phyloP scores from a whole-genome alignment of 257 asterid genomes.

The Plantago major region DNA sequence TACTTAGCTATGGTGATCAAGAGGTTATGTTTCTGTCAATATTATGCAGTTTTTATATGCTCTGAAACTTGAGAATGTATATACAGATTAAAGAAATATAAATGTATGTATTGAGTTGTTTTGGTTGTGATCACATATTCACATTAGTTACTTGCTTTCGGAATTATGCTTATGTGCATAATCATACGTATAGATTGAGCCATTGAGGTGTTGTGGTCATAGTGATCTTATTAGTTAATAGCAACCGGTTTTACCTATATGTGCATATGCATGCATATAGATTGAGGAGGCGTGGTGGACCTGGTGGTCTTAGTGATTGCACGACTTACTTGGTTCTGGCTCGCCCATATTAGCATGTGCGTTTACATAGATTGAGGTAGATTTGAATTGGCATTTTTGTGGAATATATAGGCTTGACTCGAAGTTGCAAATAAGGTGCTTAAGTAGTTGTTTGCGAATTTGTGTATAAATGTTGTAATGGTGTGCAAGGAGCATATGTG shows the following conservation, averaged over 20 bases:
- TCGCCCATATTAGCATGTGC: not conserved
- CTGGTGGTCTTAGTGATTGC: not conserved
- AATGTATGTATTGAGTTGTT: no score
- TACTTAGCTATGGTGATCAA: no score
- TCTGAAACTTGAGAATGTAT: not conserved
- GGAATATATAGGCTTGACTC: not conserved
- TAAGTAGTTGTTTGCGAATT: not conserved
- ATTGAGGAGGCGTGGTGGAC: not conserved
- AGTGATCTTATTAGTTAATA: not conserved
- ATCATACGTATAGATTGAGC: no score
- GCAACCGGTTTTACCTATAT: not conserved
- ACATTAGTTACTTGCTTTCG: no score
- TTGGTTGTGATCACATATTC: no score
- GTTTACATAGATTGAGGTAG: not conserved
- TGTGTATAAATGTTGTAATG: not conserved
- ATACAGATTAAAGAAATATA: no score
- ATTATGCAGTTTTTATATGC: constrained; percentile 3
- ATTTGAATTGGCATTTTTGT: not conserved
- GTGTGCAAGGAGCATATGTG: not conserved
- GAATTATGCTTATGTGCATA: no score
- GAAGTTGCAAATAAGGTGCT: not conserved
- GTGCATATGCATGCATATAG: not conserved
- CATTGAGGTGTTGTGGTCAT: no score
- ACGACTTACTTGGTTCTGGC: not conserved
- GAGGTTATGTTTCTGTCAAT: not conserved